Conservation (phyloP, 2,329 filamentous ascomycete species). For the Sporothrix phasma region DNA sequence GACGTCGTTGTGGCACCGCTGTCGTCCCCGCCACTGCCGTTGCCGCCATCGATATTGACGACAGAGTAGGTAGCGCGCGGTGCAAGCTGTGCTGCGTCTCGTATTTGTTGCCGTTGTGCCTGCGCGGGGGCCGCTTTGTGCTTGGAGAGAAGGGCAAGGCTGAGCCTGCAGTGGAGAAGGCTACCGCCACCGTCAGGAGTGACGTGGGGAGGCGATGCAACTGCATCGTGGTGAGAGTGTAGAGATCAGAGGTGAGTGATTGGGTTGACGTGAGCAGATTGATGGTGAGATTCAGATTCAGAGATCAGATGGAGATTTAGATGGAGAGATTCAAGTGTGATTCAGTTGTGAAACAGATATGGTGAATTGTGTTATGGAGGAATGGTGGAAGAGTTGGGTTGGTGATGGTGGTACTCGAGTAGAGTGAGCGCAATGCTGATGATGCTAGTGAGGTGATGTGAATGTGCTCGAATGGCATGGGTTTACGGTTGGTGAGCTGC, state of each 20-base stretch:
- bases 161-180: conserved; percentile 12
- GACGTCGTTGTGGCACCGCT: neutral
- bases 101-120: conserved; percentile 2
- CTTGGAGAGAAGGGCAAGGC: conserved; percentile 21
- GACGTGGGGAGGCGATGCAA: conserved; percentile 15
- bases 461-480: too few species aligned
- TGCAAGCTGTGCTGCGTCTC: conserved; percentile 19
- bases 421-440: too few species aligned
- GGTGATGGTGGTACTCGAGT: too few species aligned
- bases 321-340: too few species aligned
- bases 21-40: neutral
- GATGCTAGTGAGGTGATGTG: too few species aligned
- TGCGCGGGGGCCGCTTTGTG: neutral
- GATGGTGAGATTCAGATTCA: too few species aligned
- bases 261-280: neutral
- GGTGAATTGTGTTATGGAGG: too few species aligned
- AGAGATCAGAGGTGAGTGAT: neutral
- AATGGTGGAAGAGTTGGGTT: neutral
- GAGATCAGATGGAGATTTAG: too few species aligned
- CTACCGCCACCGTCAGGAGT: conserved; percentile 15
- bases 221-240: conserved; percentile 15
- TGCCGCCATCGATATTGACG: conserved; percentile 28
- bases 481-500: too few species aligned
- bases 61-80: conserved; percentile 31
- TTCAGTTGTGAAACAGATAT: too few species aligned